Evolutionary conservation across 805 yeast genomes (phyloP), one percentile per base, ranked within the genome.

Genomic region (Lipomyces spencermartinsiae): DNA sequence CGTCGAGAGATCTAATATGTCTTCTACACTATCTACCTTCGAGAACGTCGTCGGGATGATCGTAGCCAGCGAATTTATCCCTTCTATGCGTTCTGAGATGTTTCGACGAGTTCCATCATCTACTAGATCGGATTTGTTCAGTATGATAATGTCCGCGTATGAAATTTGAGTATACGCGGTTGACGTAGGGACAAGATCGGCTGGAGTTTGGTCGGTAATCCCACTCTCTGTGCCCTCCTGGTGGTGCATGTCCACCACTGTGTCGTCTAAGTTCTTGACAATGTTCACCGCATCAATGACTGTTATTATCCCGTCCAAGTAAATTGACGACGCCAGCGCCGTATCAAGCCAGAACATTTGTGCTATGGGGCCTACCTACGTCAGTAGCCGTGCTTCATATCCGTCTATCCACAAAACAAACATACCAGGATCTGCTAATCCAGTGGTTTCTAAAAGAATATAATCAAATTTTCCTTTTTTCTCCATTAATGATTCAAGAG

Each of bases 321-420:
- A 91, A 1, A 95, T 92, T 72, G 88, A 89, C 3, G 97, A 88
- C 16, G 89, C 84, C 66, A 95, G 81, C 0, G 93, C 98, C 31
- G 91, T 94, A 77, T 95, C 99, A 37, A 93, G 83, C 99, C 99
- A 95, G 79, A 95, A 95, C 97, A 94, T 94, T 71, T 88, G 86
- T 4, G 98, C 97, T 34, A 95, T 92, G 0, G 98, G 98, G 4
- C 72, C 70, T 65, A 33, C 14, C 16, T n/a, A 12, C n/a, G n/a
- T 43, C 49, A 43, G 49, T 19, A 43, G 49, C 10, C 8, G n/a
- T 16, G 22, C 49, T 43, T 8, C 22, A 16, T 43, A 9, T 43
- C 49, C n/a, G 22, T 9, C n/a, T 9, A 16, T 16, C 49, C 49
- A 1, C 49, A 9, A 9, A 16, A 9, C 4, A 2, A 14, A 31